Conservation (phyloP, 1,139 yeast genomes). For the Pichia sp. region DNA sequence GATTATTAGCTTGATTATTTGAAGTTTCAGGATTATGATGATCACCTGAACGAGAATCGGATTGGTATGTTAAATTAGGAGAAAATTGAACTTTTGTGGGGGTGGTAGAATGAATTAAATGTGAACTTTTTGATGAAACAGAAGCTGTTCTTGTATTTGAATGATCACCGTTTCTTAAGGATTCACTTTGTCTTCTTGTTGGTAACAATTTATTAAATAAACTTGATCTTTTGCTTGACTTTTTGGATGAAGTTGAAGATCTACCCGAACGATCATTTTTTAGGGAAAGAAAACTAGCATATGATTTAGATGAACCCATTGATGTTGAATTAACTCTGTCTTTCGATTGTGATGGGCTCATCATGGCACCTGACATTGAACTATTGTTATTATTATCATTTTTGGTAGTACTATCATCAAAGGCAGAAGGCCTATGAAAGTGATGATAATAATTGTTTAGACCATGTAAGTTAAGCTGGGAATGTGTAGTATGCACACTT, state of each 20-base stretch:
- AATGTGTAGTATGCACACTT: neutral
- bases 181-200: conserved; percentile 25
- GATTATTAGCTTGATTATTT: neutral
- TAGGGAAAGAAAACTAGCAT: conserved; percentile 8
- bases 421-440: neutral
- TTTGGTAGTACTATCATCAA: neutral
- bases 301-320: conserved; percentile 5
- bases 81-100: neutral
- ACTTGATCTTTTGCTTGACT: conserved; percentile 20
- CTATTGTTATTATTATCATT: neutral
- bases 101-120: neutral
- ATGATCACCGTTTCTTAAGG: conserved; percentile 3
- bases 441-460: neutral
- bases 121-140: conserved; percentile 11
- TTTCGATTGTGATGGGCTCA: neutral
- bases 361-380: neutral
- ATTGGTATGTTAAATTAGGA: neutral
- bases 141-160: conserved; percentile 8
- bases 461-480: neutral
- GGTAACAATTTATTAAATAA: conserved; percentile 23
- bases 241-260: conserved; percentile 11
- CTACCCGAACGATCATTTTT: neutral
- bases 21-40: neutral
- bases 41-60: neutral
- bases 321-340: neutral